These are phyloP conservation scores for Ilex asprella DNA, from an alignment of 257 asterid genomes.

Conservation along the genomic window DNA sequence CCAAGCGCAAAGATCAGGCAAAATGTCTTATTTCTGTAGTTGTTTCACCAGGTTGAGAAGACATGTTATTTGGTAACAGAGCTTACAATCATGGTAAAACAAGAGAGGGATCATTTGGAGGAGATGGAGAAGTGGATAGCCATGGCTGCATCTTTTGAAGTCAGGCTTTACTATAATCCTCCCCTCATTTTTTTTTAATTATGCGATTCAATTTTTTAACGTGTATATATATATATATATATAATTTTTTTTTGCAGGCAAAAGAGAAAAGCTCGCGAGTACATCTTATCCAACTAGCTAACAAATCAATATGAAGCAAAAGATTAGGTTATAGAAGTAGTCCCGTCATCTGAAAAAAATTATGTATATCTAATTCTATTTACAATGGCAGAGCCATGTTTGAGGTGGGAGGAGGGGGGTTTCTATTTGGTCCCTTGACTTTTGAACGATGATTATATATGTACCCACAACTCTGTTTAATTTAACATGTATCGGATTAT, in stretches of 20 bases:
- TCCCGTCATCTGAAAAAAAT: too few relatives aligned
- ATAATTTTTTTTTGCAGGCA: slow-evolving; percentile 28
- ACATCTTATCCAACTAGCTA: slow-evolving; percentile 35
- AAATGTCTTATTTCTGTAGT: background rate
- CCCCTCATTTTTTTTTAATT: background rate
- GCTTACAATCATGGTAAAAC: slow-evolving; percentile 41
- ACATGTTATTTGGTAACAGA: slow-evolving; percentile 51
- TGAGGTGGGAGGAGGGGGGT: too few relatives aligned
- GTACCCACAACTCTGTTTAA: too few relatives aligned
- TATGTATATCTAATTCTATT: too few relatives aligned
- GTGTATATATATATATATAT: too few relatives aligned
- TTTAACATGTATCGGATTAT: too few relatives aligned
- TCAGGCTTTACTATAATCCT: slow-evolving; percentile 7
- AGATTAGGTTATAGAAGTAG: too few relatives aligned
- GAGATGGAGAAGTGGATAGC: slow-evolving; percentile 34
- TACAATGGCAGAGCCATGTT: too few relatives aligned
- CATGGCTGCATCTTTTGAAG: slow-evolving; percentile 33
- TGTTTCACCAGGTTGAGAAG: slow-evolving; percentile 35
- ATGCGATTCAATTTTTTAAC: background rate
- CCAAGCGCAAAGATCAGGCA: background rate
- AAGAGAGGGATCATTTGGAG: slow-evolving; percentile 29
- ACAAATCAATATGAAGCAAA: slow-evolving; percentile 12
- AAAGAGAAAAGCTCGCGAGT: slow-evolving; percentile 43
- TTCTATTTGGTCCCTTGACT: too few relatives aligned
- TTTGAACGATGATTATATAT: too few relatives aligned